Base-by-base conservation (phyloP, 805 yeast genomes). In the Torulaspora quercuum region DNA sequence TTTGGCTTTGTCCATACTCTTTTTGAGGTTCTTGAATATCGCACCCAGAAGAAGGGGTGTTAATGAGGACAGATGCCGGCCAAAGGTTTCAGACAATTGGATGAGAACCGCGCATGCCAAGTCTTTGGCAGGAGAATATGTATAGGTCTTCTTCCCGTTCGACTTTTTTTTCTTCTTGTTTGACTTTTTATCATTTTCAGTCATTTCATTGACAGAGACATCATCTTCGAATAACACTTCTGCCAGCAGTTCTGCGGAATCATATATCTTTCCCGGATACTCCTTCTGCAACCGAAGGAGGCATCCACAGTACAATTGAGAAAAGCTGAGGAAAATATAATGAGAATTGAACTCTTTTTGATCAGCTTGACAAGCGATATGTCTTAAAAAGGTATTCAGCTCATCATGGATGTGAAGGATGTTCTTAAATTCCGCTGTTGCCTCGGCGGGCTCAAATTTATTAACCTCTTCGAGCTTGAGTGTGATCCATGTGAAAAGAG, bases 21-120 rank as follows among this genome's bases (percentile, higher is more conserved):
- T 65, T 39, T 64, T 67, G 14, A 68, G 28, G 13, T 59, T 50
- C 40, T 61, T 65, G 36, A 64, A 48, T 5, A 61, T 28, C 1
- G 52, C 38, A 6, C 59, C 35, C 10, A 61, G 33, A 3, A 66
- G 23, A 4, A 61, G 39, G 5, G 71, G 65, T 1, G 55, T 49
- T 25, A 65, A 52, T 1, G 70, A 61, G 5, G 58, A 49, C 2
- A 67, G 41, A 7, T 57, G 58, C 8, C 54, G 51, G 1, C 63
- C 61, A 46, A 60, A 66, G 1, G 46, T 37, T 38, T 63, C 63
- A 37, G 60, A 58, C 3, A 66, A 35, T 11, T 53, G 57, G 1
- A 47, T 47, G 9, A 67, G 47, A 1, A 58, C 35, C 0, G 55
- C 55, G 24, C 47, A 47, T 6, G 64, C 54, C 14, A 63, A 9